Base-by-base conservation (phyloP, 352 stramenopile genomes). In the Phytophthora macrochlamydospora region DNA sequence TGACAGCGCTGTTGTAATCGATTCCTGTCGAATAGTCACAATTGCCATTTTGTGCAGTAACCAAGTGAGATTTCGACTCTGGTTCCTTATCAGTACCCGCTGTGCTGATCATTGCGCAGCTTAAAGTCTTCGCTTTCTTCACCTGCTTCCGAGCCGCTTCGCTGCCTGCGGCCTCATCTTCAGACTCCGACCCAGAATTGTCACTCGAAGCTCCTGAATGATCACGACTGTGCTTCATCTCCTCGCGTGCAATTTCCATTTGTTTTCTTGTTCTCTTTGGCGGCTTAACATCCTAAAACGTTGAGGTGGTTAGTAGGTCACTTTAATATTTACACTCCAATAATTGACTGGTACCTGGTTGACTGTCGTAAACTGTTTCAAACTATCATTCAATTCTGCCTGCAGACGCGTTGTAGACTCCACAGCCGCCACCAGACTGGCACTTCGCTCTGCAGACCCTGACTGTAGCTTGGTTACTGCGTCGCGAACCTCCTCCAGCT, bases 401-500 rank as follows among this genome's bases (percentile, higher is more conserved):
- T 52, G 46, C 46, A 38, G 29, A 18, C 28, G 8, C 11, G 37
- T 31, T 14, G 46, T 52, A 29, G 24, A 38, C 24, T 49, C 43
- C 43, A 49, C 29, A 11, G 43, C 18, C 14, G 9, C 14, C 14
- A 49, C 11, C 18, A 49, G 18, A 7, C 43, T 8, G 2, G 32
- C 13, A 43, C 45, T 62, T n/a, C 52, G 52, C 9, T 6, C 33
- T 4, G 9, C 4, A 42, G 14, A 8, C 13, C 46, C 12, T 37
- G 28, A 24, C 12, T 55, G 7, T 31, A 69, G 18, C 37, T 59
- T 59, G 30, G 7, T n/a, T 45, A 72, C 70, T 0, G 65, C 70
- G 29, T 78, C 65, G 14, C 70, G 61, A 24, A 78, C 57, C 62
- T 78, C 65, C 51, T 53, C 37, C 51, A 72, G 50, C 35, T 71